Conservation (phyloP, 164 flowering plant genomes). For the Saururus chinensis region DNA sequence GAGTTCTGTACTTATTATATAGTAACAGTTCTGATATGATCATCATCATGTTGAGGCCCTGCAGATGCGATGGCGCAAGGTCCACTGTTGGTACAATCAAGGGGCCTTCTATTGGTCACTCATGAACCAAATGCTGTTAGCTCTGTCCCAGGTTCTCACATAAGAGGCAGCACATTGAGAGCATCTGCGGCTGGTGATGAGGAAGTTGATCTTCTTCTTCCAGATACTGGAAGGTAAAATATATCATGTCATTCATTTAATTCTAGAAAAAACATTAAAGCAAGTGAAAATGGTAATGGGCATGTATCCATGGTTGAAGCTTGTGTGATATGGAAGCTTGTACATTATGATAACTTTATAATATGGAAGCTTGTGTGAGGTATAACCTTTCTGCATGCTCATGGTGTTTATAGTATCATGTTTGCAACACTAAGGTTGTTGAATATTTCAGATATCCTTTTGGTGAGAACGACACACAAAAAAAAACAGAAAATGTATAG, state of each 20-base stretch:
- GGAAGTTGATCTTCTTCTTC: slow-evolving; percentile 85
- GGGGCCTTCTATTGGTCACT: slow-evolving; percentile 62
- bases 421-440: too few species aligned
- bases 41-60: neutral
- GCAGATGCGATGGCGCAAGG: slow-evolving; percentile 26
- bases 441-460: too few species aligned
- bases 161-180: slow-evolving; percentile 65
- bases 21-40: neutral
- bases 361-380: too few species aligned
- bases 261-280: neutral
- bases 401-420: too few species aligned
- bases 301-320: too few species aligned
- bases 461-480: too few species aligned
- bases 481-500: too few species aligned
- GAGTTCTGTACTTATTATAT: too few species aligned
- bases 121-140: slow-evolving; percentile 66
- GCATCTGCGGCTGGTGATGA: slow-evolving; percentile 58
- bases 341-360: too few species aligned
- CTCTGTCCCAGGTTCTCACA: slow-evolving; percentile 71
- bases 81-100: slow-evolving; percentile 41
- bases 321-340: too few species aligned
- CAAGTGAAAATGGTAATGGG: too few species aligned
- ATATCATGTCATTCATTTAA: neutral
- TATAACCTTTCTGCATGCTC: too few species aligned
- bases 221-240: slow-evolving; percentile 76